Evolutionary conservation across 306 rosid species (phyloP), one percentile per base, ranked within the genome.

Genomic region (Abrus precatorius): DNA sequence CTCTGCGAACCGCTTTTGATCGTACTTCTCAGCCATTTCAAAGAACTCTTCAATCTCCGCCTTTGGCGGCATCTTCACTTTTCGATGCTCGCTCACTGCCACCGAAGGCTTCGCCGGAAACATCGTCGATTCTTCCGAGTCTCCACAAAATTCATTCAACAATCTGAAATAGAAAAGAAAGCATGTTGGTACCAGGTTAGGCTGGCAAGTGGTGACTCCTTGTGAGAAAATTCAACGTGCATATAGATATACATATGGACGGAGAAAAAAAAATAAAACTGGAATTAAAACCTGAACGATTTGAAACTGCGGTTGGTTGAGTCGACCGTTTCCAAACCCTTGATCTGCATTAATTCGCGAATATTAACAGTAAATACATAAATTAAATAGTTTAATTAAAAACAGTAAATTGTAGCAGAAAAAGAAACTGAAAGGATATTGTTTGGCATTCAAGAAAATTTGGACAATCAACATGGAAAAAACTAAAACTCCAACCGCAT

Each of bases 31-130:
- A 5, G 94, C 93, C 53, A n/a, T 75, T 53, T 90, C 85, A 62
- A 95, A 91, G 84, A 95, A 93, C 77, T 87, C 98, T 52, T 93
- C 99, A 63, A 91, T 83, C 88, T 95, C 99, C 20, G 60, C 90
- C 48, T 72, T 45, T 29, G 96, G 88, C 11, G 92, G 85, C n/a
- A 70, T 38, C 79, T 82, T 84, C 9, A 13, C 45, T 71, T 69
- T 59, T 78, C 80, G 67, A 1, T n/a, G 56, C 70, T 77, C 53
- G 33, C 30, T 56, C 60, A 8, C 62, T 47, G 45, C 74, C 67
- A 80, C 56, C 36, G 82, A 52, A n/a, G 84, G 14, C 64, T 72
- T 83, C 68, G 75, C 77, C 30, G 69, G 67, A 9, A 80, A 69
- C 41, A 7, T 44, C 47, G 69, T 68, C 76, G 54, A 75, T 52